Conservation (phyloP, 2,329 filamentous ascomycete species). For the Alternaria consortialis region DNA sequence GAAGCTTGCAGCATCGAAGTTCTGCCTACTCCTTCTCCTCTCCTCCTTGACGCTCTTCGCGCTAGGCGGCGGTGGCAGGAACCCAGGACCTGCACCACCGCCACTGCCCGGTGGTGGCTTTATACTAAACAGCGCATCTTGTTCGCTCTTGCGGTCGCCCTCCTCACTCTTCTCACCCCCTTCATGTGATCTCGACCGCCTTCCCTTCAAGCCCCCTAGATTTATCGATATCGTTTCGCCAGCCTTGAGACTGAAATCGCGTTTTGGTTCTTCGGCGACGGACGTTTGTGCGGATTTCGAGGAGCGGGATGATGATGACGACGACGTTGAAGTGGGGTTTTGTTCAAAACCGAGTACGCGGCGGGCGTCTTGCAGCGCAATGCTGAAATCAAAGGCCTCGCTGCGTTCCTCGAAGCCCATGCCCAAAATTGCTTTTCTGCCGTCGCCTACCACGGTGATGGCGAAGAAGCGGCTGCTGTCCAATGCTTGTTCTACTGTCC, state of each 20-base stretch:
- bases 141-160: constrained; percentile 49
- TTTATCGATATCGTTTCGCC: constrained; percentile 89
- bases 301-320: constrained; percentile 16
- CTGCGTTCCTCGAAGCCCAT: constrained; percentile 87
- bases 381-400: constrained; percentile 86
- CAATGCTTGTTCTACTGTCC: constrained; percentile 77
- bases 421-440: constrained; percentile 80
- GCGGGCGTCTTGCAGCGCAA: constrained; percentile 79
- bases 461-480: constrained; percentile 89
- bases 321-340: constrained; percentile 37
- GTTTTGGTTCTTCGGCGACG: constrained; percentile 63
- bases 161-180: constrained; percentile 52
- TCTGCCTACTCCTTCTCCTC: constrained; percentile 63
- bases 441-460: constrained; percentile 77
- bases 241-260: constrained; percentile 86
- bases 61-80: constrained; percentile 73
- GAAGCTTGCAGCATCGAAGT: constrained; percentile 33
- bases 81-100: constrained; percentile 42
- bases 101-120: constrained; percentile 69
- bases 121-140: constrained; percentile 72
- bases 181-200: constrained; percentile 51
- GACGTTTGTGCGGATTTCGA: constrained; percentile 9
- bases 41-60: constrained; percentile 69
- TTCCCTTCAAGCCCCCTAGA: constrained; percentile 66
- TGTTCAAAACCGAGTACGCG: constrained; percentile 71